Conservation (phyloP, 176 grass and related monocot genomes). For the Olyra latifolia region DNA sequence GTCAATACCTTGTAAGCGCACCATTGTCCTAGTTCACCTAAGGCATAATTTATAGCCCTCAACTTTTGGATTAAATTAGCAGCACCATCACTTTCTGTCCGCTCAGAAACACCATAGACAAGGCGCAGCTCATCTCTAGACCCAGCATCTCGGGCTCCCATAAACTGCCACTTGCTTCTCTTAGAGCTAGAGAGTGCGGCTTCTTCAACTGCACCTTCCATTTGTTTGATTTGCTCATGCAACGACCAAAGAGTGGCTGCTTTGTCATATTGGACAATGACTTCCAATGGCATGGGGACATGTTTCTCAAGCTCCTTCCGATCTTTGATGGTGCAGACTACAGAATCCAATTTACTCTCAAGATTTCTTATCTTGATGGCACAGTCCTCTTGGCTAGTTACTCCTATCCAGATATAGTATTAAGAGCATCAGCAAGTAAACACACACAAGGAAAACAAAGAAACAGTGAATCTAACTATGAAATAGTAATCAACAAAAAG, state of each 20-base stretch:
- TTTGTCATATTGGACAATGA: slow-evolving; percentile 90
- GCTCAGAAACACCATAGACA: slow-evolving; percentile 98
- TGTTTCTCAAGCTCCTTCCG: slow-evolving; percentile 96
- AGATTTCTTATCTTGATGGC: slow-evolving; percentile 99
- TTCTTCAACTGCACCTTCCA: slow-evolving; percentile 84
- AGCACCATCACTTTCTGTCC: slow-evolving; percentile 98
- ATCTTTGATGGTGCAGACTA: slow-evolving; percentile 95
- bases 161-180: slow-evolving; percentile 99
- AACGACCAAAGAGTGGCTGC: slow-evolving; percentile 82
- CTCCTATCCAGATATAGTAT: slow-evolving; percentile 55
- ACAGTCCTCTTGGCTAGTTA: slow-evolving; percentile 98
- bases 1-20: slow-evolving; percentile 86
- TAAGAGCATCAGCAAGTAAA: slow-evolving; percentile 23
- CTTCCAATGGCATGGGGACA: slow-evolving; percentile 92
- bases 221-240: slow-evolving; percentile 90
- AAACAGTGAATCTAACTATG: slow-evolving; percentile 16
- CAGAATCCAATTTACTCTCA: slow-evolving; percentile 90
- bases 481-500: neutral
- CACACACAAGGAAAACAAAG: slow-evolving; percentile 11
- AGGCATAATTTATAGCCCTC: slow-evolving; percentile 92
- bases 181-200: slow-evolving; percentile 82
- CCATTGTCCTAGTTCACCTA: slow-evolving; percentile 98
- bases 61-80: slow-evolving; percentile 99
- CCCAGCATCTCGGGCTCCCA: slow-evolving; percentile 97
- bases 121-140: slow-evolving; percentile 92